Conservation (phyloP, 441 rosid genomes). For the Manihot esculenta region DNA sequence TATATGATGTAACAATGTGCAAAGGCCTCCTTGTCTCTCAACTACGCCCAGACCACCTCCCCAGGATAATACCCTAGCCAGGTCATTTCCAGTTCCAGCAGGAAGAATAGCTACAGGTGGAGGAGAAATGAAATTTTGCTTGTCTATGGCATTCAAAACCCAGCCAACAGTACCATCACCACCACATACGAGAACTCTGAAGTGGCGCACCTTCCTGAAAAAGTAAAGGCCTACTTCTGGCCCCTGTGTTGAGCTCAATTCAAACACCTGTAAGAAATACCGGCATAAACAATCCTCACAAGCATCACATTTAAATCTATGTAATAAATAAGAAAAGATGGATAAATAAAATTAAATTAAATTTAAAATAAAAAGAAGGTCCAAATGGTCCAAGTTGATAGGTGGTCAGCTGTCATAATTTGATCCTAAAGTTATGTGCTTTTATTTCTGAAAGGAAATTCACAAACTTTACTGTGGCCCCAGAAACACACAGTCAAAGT, state of each 20-base stretch:
- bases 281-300: slow-evolving; percentile 18
- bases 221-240: slow-evolving; percentile 91
- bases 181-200: slow-evolving; percentile 94
- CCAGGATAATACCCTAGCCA: slow-evolving; percentile 92
- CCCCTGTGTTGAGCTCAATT: slow-evolving; percentile 82
- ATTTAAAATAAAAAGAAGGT: too few relatives aligned
- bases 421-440: neutral
- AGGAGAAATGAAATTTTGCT: slow-evolving; percentile 91
- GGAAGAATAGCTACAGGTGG: slow-evolving; percentile 98
- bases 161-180: slow-evolving; percentile 99
- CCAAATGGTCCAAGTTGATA: slow-evolving; percentile 1
- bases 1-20: slow-evolving; percentile 67
- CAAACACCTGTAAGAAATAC: slow-evolving; percentile 61
- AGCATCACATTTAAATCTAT: neutral
- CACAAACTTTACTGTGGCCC: neutral
- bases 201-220: slow-evolving; percentile 93
- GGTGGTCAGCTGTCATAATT: neutral
- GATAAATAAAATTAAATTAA: too few relatives aligned
- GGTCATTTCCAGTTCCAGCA: slow-evolving; percentile 99
- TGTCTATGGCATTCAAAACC: slow-evolving; percentile 92
- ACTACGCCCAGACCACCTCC: slow-evolving; percentile 93
- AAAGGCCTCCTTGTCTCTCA: slow-evolving; percentile 94
- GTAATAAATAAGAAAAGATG: neutral
- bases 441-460: neutral
- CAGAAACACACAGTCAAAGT: neutral